phyloP scores from a whole-genome alignment of 176 grass and related monocot genomes.

The Lolium perenne region DNA sequence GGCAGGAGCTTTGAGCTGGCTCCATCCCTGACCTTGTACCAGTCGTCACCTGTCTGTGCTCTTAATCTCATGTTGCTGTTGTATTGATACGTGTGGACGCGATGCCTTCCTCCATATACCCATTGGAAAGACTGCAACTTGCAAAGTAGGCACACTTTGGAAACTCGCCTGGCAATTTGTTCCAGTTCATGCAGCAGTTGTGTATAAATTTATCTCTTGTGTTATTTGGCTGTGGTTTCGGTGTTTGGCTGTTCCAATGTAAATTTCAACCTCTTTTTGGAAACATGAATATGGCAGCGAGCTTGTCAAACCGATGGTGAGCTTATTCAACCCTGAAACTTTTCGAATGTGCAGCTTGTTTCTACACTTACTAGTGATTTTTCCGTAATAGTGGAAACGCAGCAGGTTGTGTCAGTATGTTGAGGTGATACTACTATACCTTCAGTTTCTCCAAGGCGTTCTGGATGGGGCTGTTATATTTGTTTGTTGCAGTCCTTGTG shows the following conservation, averaged over 20 bases:
- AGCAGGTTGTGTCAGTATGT: no score
- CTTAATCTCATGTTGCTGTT: conserved; percentile 30
- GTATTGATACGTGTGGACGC: conserved; percentile 26
- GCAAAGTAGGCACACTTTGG: neutral
- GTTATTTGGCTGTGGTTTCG: conserved; percentile 16
- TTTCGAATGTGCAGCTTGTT: no score
- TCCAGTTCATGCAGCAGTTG: conserved; percentile 18
- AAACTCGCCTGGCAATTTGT: neutral
- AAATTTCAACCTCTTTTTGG: conserved; percentile 3
- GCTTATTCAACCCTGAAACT: no score
- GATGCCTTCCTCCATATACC: neutral
- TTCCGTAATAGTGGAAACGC: no score
- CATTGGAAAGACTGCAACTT: neutral
- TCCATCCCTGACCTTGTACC: neutral
- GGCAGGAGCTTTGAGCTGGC: conserved; percentile 72
- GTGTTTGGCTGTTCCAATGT: neutral
- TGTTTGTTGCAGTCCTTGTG: no score
- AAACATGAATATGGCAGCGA: neutral
- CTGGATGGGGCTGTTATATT: no score
- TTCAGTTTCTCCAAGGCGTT: no score
- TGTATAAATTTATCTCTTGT: conserved; percentile 34
- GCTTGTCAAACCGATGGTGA: neutral
- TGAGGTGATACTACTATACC: no score
- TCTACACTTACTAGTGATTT: no score
- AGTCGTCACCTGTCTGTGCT: conserved; percentile 13